Base-by-base conservation (phyloP, 345 rosid species). In the Hypericum androsaemum region DNA sequence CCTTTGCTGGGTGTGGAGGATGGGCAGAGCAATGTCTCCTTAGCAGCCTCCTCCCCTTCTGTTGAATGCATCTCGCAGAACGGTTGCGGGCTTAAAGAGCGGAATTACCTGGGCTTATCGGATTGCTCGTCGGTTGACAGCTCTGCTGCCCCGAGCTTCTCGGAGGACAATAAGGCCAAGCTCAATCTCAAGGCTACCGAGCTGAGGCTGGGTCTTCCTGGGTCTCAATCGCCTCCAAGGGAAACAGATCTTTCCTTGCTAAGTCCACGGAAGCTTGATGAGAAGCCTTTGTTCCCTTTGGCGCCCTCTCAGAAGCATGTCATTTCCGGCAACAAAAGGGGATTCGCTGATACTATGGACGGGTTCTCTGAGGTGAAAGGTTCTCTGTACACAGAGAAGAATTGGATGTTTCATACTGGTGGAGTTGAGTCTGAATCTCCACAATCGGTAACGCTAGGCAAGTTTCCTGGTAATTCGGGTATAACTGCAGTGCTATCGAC, bases 171-270 rank as follows among this genome's bases (percentile, higher is more conserved):
- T 32, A 46, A 46, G 50, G 22, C 12, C 10, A 46, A 32, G 5
- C 28, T 46, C 7, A 46, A 46, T n/a, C 14, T 46, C 22, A 46
- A 46, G 12, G 50, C 50, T 10, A 46, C 50, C 28, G 50, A 46
- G 28, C 14, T 46, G 6, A 12, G 50, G 50, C 50, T 46, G 7
- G 50, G 50, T 9, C 22, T 46, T 5, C 50, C 50, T n/a, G 50
- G 50, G 8, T 46, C 50, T 46, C 28, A 10, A 14, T 46, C 50
- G 5, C 50, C 50, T 6, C 16, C 12, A 13, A 46, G 50, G 14
- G 22, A 9, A 8, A 6, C 47, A 8, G 47, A 44, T 44, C 12
- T 44, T 44, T 44, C 7, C 13, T 10, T n/a, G 15, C 7, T 44
- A 6, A 16, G n/a, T 6, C 15, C 13, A 0, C 6, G 15, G 6